A percentile compares a stretch with the other conserved stretches of the same genome.
phyloP scores from a whole-genome alignment of 2,329 filamentous ascomycete species.

The Emericellopsis cladophorae region DNA sequence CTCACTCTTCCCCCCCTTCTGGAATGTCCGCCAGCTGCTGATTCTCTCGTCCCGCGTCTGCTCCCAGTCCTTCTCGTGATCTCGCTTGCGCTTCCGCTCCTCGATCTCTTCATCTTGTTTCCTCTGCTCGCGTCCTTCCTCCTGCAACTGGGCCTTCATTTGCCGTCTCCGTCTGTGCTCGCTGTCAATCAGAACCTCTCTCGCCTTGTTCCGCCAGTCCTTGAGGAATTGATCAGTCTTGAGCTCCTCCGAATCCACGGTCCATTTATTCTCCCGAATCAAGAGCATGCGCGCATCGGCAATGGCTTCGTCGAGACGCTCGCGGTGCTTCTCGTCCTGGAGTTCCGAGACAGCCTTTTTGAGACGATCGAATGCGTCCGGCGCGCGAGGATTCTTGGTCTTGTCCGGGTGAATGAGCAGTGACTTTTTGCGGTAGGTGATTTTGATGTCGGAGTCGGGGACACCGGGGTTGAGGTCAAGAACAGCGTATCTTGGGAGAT shows the following conservation, averaged over 20 bases:
- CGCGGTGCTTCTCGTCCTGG: constrained; percentile 87
- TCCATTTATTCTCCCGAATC: constrained; percentile 91
- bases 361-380: constrained; percentile 90
- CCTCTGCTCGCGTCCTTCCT: constrained; percentile 82
- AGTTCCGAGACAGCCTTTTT: constrained; percentile 89
- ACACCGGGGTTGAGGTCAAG: constrained; percentile 93
- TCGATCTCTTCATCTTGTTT: constrained; percentile 78
- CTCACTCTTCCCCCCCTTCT: constrained; percentile 50
- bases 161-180: constrained; percentile 75
- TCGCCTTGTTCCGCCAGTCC: constrained; percentile 83
- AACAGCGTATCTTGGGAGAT: constrained; percentile 62
- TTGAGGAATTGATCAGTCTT: constrained; percentile 71
- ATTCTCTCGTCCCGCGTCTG: constrained; percentile 83
- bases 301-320: constrained; percentile 82
- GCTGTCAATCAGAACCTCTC: constrained; percentile 83
- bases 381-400: constrained; percentile 78
- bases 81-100: constrained; percentile 69
- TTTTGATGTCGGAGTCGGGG: constrained; percentile 90
- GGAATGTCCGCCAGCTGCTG: constrained; percentile 85
- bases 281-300: constrained; percentile 90
- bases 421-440: constrained; percentile 92
- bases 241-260: constrained; percentile 74
- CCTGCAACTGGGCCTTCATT: constrained; percentile 88
- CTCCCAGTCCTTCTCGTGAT: constrained; percentile 94
- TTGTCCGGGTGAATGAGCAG: constrained; percentile 98